Percentiles rank a stretch among this genome's conserved stretches.
phyloP scores from a whole-genome alignment of 306 rosid genomes.

The Hippophae tibetana region DNA sequence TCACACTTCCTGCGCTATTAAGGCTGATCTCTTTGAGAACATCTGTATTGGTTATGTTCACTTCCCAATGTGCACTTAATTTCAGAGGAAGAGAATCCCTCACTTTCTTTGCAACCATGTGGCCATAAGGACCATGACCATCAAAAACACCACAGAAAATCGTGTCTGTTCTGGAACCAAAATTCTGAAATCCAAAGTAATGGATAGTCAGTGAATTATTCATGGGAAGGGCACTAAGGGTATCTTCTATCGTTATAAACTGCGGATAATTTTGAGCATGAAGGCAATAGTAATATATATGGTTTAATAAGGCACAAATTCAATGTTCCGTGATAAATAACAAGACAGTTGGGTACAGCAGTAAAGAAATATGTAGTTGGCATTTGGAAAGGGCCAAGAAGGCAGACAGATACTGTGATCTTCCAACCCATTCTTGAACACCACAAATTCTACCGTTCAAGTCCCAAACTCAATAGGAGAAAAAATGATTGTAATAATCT shows the following conservation, averaged over 20 bases:
- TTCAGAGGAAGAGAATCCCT: slow-evolving; percentile 93
- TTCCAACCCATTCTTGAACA: too few relatives aligned
- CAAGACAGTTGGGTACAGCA: too few relatives aligned
- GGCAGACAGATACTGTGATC: too few relatives aligned
- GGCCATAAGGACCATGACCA: slow-evolving; percentile 97
- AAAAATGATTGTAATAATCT: too few relatives aligned
- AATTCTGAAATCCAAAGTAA: slow-evolving; percentile 48
- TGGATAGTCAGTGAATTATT: slow-evolving; percentile 11
- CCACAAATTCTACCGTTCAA: too few relatives aligned
- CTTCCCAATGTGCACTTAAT: slow-evolving; percentile 84
- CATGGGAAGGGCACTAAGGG: not conserved
- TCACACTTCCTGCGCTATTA: slow-evolving; percentile 56
- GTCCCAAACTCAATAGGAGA: too few relatives aligned
- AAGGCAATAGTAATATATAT: not conserved
- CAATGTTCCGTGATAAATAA: too few relatives aligned
- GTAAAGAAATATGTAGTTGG: too few relatives aligned
- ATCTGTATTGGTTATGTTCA: slow-evolving; percentile 39
- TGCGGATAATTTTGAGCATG: not conserved
- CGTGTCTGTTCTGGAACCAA: slow-evolving; percentile 71
- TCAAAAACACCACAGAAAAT: slow-evolving; percentile 94
- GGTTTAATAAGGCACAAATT: too few relatives aligned
- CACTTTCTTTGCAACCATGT: slow-evolving; percentile 97
- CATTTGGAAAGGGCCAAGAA: too few relatives aligned
- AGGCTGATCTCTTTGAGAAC: slow-evolving; percentile 63
- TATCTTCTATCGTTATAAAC: not conserved